Evolutionary conservation across 78 protist genomes (phyloP).

Genomic region (Trichosphaerium sp.): DNA sequence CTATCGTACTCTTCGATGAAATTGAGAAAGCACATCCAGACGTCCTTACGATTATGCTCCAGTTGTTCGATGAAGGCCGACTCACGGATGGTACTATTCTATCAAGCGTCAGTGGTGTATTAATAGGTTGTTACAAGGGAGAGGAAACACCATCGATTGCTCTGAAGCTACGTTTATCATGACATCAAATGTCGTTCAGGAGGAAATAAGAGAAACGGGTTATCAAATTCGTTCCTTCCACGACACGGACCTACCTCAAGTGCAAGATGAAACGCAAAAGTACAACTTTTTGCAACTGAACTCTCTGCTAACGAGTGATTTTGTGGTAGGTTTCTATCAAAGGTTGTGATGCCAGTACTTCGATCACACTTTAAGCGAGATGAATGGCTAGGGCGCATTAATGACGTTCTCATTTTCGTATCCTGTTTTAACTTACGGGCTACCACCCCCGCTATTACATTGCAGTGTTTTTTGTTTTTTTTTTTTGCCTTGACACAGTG

Average conservation of each 20-base stretch:
- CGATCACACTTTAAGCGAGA: slow-evolving; percentile 29
- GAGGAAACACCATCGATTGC: slow-evolving; percentile 3
- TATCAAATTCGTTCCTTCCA: no score
- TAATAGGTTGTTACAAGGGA: not conserved
- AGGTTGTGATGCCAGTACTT: slow-evolving; percentile 15
- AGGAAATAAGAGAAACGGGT: not conserved
- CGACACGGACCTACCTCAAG: not conserved
- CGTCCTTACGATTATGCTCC: slow-evolving; percentile 16
- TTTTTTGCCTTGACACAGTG: no score
- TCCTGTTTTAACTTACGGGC: no score
- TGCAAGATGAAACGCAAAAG: not conserved
- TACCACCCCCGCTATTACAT: no score
- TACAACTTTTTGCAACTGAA: not conserved
- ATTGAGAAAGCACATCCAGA: slow-evolving; percentile 36
- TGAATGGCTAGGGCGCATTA: slow-evolving; percentile 31
- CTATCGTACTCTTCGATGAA: slow-evolving; percentile 29
- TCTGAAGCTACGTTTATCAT: slow-evolving; percentile 11
- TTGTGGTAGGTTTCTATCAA: not conserved
- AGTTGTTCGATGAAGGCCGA: slow-evolving; percentile 27
- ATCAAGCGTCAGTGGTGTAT: not conserved
- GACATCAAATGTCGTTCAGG: slow-evolving; percentile 16
- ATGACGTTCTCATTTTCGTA: slow-evolving; percentile 25
- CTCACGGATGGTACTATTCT: slow-evolving; percentile 8
- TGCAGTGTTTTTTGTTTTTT: no score
- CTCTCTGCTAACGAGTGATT: not conserved